A percentile compares a stretch with the other conserved stretches of the same genome.
These are phyloP conservation scores for Calycina marina DNA, from an alignment of 2,329 filamentous ascomycete genomes.

Conservation along the genomic window DNA sequence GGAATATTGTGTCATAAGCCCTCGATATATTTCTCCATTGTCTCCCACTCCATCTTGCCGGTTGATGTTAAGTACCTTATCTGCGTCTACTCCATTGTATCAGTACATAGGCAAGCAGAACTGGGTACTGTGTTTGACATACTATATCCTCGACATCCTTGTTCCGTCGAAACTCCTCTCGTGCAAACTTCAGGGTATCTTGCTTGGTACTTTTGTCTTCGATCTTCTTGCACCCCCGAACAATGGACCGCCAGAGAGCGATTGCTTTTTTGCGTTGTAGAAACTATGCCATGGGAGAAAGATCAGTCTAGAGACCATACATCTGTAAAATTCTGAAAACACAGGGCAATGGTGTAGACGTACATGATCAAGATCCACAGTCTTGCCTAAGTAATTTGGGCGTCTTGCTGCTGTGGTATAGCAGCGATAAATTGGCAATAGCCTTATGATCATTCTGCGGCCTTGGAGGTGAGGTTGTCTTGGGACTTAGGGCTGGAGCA, in stretches of 20 bases:
- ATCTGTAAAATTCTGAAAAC: not conserved
- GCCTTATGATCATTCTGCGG: no score
- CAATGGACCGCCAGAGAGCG: conserved; percentile 41
- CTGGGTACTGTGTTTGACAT: conserved; percentile 16
- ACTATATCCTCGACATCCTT: conserved; percentile 40
- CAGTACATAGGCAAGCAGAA: not conserved
- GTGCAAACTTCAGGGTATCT: conserved; percentile 42
- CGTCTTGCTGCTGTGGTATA: conserved; percentile 9
- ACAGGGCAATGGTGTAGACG: conserved; percentile 11
- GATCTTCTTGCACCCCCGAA: conserved; percentile 40
- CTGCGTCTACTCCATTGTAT: conserved; percentile 30
- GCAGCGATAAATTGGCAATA: no score
- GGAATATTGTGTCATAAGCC: conserved; percentile 24
- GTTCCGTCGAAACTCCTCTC: conserved; percentile 47
- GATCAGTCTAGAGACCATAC: no score
- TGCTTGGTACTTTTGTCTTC: conserved; percentile 32
- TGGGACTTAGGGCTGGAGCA: no score
- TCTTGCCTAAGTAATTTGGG: conserved; percentile 26
- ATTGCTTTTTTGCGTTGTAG: conserved; percentile 40
- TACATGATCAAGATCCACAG: conserved; percentile 46
- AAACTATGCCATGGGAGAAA: conserved; percentile 27
- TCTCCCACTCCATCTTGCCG: conserved; percentile 51
- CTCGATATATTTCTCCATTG: conserved; percentile 41
- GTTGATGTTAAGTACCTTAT: conserved; percentile 49
- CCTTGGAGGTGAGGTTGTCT: no score